phyloP scores from a whole-genome alignment of 2,329 filamentous ascomycete species.

The Aspergillus novofumigatus region DNA sequence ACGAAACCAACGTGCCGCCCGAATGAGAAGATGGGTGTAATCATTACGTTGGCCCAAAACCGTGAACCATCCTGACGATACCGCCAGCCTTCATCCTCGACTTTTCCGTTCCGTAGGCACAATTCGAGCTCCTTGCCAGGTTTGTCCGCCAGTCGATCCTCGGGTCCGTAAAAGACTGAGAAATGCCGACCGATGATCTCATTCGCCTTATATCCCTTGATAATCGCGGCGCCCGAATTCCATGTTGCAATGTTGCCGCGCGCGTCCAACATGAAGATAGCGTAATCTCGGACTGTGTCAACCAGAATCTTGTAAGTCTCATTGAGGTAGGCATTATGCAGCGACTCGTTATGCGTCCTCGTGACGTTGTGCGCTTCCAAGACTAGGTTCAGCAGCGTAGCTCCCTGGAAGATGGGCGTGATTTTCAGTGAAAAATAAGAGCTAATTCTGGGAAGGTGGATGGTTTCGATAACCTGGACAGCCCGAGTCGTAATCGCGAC shows the following conservation, averaged over 20 bases:
- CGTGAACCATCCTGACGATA: slow-evolving; percentile 55
- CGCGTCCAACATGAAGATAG: slow-evolving; percentile 59
- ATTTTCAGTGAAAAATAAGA: slow-evolving; percentile 31
- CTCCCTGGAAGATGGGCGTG: slow-evolving; percentile 42
- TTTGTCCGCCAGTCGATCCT: slow-evolving; percentile 49
- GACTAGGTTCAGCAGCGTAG: slow-evolving; percentile 38
- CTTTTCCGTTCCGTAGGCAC: slow-evolving; percentile 52
- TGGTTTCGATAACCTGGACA: slow-evolving; percentile 32
- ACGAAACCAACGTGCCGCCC: slow-evolving; percentile 54
- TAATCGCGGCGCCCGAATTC: slow-evolving; percentile 53
- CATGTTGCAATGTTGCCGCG: slow-evolving; percentile 54
- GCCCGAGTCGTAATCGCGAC: slow-evolving; percentile 34
- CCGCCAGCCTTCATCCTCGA: slow-evolving; percentile 59
- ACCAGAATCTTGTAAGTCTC: slow-evolving; percentile 60
- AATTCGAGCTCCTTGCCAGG: slow-evolving; percentile 50
- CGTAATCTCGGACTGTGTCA: slow-evolving; percentile 59
- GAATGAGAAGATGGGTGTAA: slow-evolving; percentile 53
- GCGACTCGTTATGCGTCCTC: slow-evolving; percentile 19
- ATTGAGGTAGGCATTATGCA: slow-evolving; percentile 42
- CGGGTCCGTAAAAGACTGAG: slow-evolving; percentile 52
- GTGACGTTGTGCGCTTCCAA: slow-evolving; percentile 41
- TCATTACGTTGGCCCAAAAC: slow-evolving; percentile 60
- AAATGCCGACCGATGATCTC: slow-evolving; percentile 59
- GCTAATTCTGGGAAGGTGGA: slow-evolving; percentile 17
- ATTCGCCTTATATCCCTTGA: slow-evolving; percentile 53